Conservation (phyloP, 148 eudicot species). For the Rhododendron ferrugineum region DNA sequence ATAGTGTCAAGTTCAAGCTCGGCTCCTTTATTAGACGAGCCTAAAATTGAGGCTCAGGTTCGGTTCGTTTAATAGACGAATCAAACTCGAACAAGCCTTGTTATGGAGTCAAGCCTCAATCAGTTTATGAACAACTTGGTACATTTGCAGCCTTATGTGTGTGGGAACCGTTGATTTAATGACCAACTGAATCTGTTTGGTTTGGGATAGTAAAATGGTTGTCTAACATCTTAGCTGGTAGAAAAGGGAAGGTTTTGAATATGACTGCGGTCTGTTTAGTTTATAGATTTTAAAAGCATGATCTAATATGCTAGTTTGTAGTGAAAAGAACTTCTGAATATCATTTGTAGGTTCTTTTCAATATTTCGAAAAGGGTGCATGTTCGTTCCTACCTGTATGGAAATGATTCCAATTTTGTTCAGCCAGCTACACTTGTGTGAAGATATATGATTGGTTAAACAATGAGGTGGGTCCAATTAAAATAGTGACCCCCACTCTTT, state of each 20-base stretch:
- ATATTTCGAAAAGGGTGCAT: neutral
- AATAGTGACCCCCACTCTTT: neutral
- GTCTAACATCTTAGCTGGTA: neutral
- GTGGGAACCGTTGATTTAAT: conserved; percentile 43
- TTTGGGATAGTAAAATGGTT: neutral
- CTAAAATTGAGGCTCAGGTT: too few relatives aligned
- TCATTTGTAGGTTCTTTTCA: neutral
- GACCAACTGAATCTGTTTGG: conserved; percentile 14
- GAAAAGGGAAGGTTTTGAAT: neutral
- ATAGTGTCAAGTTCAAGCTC: too few relatives aligned
- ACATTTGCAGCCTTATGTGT: neutral
- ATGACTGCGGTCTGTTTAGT: neutral
- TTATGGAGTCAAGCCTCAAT: too few relatives aligned
- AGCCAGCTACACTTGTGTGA: neutral
- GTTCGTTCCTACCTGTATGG: neutral
- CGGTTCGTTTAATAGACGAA: too few relatives aligned
- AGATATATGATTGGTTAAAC: neutral
- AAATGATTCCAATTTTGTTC: neutral
- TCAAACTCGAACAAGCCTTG: too few relatives aligned
- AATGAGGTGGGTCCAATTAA: neutral
- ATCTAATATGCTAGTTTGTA: neutral
- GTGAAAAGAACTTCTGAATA: neutral
- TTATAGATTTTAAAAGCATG: neutral
- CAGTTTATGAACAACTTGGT: too few relatives aligned
- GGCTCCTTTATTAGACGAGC: too few relatives aligned